These are phyloP conservation scores for Pseudozyma hubeiensis DNA, from an alignment of 1,284 basidiomycete species.

Conservation along the genomic window DNA sequence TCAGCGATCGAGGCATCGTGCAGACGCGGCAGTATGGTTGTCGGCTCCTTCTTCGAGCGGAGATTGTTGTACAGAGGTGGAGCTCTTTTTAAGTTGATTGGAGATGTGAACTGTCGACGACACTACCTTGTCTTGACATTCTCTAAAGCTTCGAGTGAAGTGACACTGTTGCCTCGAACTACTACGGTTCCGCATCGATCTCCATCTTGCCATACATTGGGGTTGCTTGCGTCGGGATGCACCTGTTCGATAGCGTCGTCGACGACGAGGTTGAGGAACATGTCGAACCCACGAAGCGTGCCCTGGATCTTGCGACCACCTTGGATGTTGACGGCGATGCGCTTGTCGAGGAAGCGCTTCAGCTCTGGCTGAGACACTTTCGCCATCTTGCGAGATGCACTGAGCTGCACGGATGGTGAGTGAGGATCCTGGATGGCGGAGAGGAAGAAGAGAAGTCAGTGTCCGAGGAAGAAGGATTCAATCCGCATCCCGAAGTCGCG, in stretches of 20 bases:
- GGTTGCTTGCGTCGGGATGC: slow-evolving; percentile 72
- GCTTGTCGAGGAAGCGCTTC: slow-evolving; percentile 93
- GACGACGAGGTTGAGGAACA: slow-evolving; percentile 97
- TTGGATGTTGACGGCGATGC: slow-evolving; percentile 92
- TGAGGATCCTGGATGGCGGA: not conserved
- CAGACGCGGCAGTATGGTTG: no score
- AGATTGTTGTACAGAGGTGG: no score
- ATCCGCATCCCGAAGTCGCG: slow-evolving; percentile 5
- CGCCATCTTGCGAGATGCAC: slow-evolving; percentile 44
- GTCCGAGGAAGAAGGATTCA: not conserved
- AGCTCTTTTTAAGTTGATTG: not conserved
- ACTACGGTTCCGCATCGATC: slow-evolving; percentile 65
- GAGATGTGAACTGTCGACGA: not conserved
- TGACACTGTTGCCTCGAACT: slow-evolving; percentile 67
- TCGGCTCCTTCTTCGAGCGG: no score
- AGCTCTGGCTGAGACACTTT: slow-evolving; percentile 67
- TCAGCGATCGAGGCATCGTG: no score
- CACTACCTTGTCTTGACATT: slow-evolving; percentile 57
- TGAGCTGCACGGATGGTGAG: not conserved
- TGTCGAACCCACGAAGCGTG: slow-evolving; percentile 94
- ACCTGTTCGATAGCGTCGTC: slow-evolving; percentile 93
- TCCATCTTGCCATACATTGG: slow-evolving; percentile 58
- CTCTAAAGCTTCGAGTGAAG: slow-evolving; percentile 64
- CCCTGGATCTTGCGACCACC: slow-evolving; percentile 96
- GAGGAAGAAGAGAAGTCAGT: not conserved